Base-by-base conservation (phyloP, 2,329 filamentous ascomycete genomes). In the Curvularia sp. region DNA sequence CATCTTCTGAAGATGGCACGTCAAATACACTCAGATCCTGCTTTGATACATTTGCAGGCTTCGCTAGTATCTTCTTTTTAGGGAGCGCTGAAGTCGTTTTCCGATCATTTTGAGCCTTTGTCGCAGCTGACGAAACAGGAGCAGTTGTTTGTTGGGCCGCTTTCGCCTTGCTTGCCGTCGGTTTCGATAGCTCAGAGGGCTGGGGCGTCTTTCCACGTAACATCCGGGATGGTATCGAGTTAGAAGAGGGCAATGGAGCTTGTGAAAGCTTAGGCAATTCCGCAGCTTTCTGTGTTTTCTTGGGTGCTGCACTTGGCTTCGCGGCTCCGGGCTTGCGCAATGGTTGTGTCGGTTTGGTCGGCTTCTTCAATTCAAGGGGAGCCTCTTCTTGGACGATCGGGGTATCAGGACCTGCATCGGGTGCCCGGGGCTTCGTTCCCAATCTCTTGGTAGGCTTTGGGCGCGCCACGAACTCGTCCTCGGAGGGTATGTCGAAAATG, bases 401-500 rank as follows among this genome's bases (percentile, higher is more conserved):
- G 8, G 63, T 46, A 46, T 60, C 57, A 28, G 60, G 57, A 8
- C 33, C 61, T 49, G 59, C 63, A 22, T 53, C 49, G 7, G 56
- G 60, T 20, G 57, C 52, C 7, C 52, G 53, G 24, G 50, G 60
- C 55, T 68, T 70, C 30, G 62, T 18, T 18, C 51, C 15, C 20
- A 63, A 47, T 12, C 61, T 62, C 58, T 68, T 69, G 20, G 61
- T 58, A 33, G 64, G 53, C 24, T 60, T 54, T 24, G 58, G 41
- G 24, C 35, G 53, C 33, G 49, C 22, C 20, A 53, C 22, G 35
- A 69, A 63, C 15, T 75, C 71, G 47, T 77, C 69, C 8, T 77
- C 75, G 12, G 73, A 77, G 4, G 80, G 79, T 20, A 82, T 74
- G 60, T 83, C 80, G 64, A 81, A 83, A 18, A 78, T 65, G 47